Percentiles rank a stretch among this genome's conserved stretches.
Conservation (phyloP, 1,284 basidiomycete species). For the Puccinia brachypodii region DNA sequence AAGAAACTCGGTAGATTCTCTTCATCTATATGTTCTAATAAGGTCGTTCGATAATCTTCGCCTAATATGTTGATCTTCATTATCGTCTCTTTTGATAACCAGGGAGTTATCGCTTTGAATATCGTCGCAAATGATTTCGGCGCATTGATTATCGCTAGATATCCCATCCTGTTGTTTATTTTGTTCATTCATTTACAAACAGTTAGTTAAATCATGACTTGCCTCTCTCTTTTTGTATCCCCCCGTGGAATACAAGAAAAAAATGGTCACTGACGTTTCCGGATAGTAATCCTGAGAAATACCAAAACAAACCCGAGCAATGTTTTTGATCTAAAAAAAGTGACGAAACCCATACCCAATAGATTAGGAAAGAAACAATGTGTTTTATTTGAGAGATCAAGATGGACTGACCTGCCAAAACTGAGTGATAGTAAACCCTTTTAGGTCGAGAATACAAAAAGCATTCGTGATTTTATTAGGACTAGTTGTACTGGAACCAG, state of each 20-base stretch:
- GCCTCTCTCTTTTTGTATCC: background rate
- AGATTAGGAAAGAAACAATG: background rate
- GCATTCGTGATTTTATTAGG: slow-evolving; percentile 34
- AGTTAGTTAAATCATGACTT: no score
- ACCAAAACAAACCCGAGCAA: slow-evolving; percentile 47
- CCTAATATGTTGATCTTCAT: slow-evolving; percentile 46
- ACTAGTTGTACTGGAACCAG: background rate
- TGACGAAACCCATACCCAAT: no score
- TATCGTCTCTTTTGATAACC: slow-evolving; percentile 47
- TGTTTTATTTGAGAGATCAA: slow-evolving; percentile 24
- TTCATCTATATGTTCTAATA: slow-evolving; percentile 40
- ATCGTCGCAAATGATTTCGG: slow-evolving; percentile 40
- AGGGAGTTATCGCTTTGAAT: slow-evolving; percentile 44
- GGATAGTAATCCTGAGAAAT: slow-evolving; percentile 50
- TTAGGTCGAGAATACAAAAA: slow-evolving; percentile 50
- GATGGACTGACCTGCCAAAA: slow-evolving; percentile 47
- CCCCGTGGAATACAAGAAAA: background rate
- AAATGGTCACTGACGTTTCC: slow-evolving; percentile 28
- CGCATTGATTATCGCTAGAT: slow-evolving; percentile 45
- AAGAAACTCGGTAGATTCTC: slow-evolving; percentile 39
- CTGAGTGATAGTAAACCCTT: slow-evolving; percentile 49
- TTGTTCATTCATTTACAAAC: background rate
- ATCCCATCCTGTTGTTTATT: slow-evolving; percentile 46
- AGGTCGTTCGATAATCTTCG: slow-evolving; percentile 33
- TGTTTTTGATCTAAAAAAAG: slow-evolving; percentile 41